Evolutionary conservation across 768 basidiomycete genomes (phyloP), one percentile per base, ranked within the genome.

Genomic region (Leccinum variicolor): DNA sequence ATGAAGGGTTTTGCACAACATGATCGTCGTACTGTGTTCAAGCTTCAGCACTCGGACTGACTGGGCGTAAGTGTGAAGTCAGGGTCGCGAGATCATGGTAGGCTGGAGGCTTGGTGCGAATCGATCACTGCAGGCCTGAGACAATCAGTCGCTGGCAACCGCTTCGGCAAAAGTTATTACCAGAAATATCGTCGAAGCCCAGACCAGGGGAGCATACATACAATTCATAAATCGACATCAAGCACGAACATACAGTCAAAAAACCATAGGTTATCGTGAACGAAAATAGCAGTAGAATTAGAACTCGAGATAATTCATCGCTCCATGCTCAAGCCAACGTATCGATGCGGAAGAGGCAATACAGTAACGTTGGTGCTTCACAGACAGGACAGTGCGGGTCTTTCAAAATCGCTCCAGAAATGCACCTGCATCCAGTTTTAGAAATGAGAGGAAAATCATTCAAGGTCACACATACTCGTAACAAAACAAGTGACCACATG

Each of bases 401-500:
- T 57, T 76, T 74, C 52, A 81, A 74, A 23, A 85, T 73, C 43
- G 75, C 75, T 25, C 77, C 69, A 5, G 79, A 77, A 54, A 86
- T 85, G 60, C 84, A 85, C 39, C 84, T 85, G 63, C 3, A 39
- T 7, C 57, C 50, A 11, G 31, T 55, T 62, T 19, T 62, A 52
- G 50, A 28, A 14, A 13, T 21, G 1, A 15, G 9, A 14, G 19
- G 7, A 52, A 25, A 33, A 41, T 36, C 6, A 25, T 41, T 25
- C 19, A 34, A 51, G 15, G 29, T n/a, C 0, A 45, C 49, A 61
- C 68, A 60, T 56, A 73, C 81, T 59, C 64, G 56, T 84, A 76
- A 62, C 85, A 86, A 61, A 86, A 86, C 28, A 86, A 69, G 60
- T 86, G 85, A 9, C 85, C 85, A 64, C 85, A 86, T 73, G 82